Conservation (phyloP, 225 moss, liverwort and hornwort species). For the Pseudoscleropodium purum region DNA sequence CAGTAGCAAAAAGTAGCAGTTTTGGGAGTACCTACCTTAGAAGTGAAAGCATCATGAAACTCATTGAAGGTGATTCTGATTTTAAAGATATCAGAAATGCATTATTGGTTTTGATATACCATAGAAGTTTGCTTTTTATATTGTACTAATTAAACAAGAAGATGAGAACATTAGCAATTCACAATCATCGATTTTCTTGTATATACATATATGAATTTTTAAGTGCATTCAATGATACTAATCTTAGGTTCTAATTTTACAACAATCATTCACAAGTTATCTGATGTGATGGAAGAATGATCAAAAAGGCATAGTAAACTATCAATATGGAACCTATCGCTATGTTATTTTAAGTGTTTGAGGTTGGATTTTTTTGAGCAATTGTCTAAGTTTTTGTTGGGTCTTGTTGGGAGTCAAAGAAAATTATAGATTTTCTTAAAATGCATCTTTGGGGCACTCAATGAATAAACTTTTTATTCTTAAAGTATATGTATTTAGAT, state of each 20-base stretch:
- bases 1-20: too few species aligned
- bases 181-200: not conserved
- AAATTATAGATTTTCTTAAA: not conserved
- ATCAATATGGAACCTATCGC: too few species aligned
- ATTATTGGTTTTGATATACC: not conserved
- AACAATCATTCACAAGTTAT: not conserved
- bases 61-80: not conserved
- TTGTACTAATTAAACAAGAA: too few species aligned
- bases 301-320: too few species aligned
- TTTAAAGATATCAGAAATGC: fast-evolving
- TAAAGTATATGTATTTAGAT: fast-evolving
- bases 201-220: too few species aligned
- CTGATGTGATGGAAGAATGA: not conserved
- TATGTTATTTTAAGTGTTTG: too few species aligned
- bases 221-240: not conserved
- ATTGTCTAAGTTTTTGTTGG: not conserved
- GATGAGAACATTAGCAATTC: not conserved
- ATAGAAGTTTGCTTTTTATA: too few species aligned
- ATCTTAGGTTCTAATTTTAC: not conserved
- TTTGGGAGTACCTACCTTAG: too few species aligned
- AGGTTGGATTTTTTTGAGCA: too few species aligned
- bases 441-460: too few species aligned
- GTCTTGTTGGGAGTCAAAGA: not conserved
- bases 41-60: not conserved
- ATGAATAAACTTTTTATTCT: not conserved